Conservation (phyloP, 2,329 filamentous ascomycete species). For the Dendryphion nanum region DNA sequence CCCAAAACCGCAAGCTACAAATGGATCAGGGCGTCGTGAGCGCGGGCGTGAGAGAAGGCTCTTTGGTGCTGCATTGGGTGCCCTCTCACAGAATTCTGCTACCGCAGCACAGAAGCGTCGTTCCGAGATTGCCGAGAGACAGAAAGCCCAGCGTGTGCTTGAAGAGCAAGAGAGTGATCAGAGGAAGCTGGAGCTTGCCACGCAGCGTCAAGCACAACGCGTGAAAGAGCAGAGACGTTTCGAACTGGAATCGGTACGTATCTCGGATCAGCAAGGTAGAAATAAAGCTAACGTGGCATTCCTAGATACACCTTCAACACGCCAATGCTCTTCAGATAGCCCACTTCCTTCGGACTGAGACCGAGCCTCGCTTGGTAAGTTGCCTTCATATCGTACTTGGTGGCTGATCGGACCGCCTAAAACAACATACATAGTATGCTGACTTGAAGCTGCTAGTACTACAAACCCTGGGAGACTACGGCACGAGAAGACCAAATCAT, state of each 20-base stretch:
- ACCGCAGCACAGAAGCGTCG: slow-evolving; percentile 65
- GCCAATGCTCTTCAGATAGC: slow-evolving; percentile 69
- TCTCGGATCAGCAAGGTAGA: neutral
- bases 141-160: slow-evolving; percentile 71
- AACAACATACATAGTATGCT: slow-evolving; percentile 14
- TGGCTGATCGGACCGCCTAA: neutral
- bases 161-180: slow-evolving; percentile 71
- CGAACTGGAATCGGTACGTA: slow-evolving; percentile 71
- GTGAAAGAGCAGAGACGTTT: slow-evolving; percentile 70
- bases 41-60: slow-evolving; percentile 80
- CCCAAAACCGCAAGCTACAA: slow-evolving; percentile 37
- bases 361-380: slow-evolving; percentile 72
- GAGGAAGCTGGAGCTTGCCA: slow-evolving; percentile 63
- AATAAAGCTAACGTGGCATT: neutral
- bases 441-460: slow-evolving; percentile 64
- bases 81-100: slow-evolving; percentile 68
- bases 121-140: slow-evolving; percentile 77
- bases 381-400: neutral
- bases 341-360: slow-evolving; percentile 68
- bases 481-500: slow-evolving; percentile 68
- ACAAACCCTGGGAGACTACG: slow-evolving; percentile 77
- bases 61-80: slow-evolving; percentile 78
- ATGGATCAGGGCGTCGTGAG: slow-evolving; percentile 60
- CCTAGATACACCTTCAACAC: slow-evolving; percentile 73
- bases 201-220: slow-evolving; percentile 60